phyloP scores from a whole-genome alignment of 2,329 filamentous ascomycete genomes.

The Orbilia ellipsospora region DNA sequence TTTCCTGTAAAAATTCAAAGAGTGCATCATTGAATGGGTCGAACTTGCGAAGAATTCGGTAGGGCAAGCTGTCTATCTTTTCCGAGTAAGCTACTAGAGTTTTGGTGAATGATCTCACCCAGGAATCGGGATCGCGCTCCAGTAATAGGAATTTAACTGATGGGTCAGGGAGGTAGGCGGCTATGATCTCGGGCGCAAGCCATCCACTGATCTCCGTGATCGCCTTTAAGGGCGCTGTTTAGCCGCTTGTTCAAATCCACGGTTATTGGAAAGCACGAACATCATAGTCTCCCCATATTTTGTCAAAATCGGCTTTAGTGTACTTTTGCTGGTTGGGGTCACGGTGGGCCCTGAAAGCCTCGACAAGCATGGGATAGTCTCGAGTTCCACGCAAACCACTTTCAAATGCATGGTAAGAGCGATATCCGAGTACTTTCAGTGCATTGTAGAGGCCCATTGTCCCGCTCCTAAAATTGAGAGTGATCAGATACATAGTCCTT shows the following conservation, averaged over 20 bases:
- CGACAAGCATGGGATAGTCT: not conserved
- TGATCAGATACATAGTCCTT: not conserved
- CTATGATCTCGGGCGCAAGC: not conserved
- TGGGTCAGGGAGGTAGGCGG: not conserved
- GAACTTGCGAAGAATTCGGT: not conserved
- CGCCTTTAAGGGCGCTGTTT: not conserved
- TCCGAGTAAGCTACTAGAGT: not conserved
- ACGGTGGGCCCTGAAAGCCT: not conserved
- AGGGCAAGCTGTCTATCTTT: not conserved
- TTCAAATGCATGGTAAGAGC: not conserved
- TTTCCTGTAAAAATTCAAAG: not conserved
- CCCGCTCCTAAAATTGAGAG: not conserved
- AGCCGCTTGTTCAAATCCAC: not conserved
- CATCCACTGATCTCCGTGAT: not conserved
- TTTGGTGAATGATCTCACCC: not conserved
- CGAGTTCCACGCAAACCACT: not conserved
- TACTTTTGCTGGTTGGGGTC: not conserved
- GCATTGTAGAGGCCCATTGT: not conserved
- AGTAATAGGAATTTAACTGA: not conserved
- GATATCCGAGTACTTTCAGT: not conserved
- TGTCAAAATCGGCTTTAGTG: not conserved
- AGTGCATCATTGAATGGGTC: not conserved
- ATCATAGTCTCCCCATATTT: not conserved
- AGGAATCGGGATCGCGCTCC: not conserved
- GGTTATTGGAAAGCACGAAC: not conserved